phyloP scores from a whole-genome alignment of 345 rosid species.

The Ailanthus altissimus region DNA sequence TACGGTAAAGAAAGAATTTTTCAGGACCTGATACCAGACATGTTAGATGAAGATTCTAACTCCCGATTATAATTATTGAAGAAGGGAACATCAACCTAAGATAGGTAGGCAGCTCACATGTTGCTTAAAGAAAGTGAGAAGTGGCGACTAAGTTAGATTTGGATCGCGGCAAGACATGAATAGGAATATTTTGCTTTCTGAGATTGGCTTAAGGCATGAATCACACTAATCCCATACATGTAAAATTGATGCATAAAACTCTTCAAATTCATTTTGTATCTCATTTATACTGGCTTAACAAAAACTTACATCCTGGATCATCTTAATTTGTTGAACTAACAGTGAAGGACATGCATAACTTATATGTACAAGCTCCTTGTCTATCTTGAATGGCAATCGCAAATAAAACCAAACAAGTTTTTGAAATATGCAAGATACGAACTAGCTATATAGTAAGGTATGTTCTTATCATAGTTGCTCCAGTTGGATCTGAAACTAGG shows the following conservation, averaged over 20 bases:
- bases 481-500: conserved; percentile 83
- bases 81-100: too few relatives aligned
- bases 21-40: too few relatives aligned
- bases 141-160: not conserved
- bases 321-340: not conserved
- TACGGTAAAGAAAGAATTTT: too few relatives aligned
- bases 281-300: not conserved
- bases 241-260: not conserved
- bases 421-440: not conserved
- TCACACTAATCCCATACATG: not conserved
- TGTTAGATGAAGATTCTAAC: too few relatives aligned
- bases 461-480: conserved; percentile 87
- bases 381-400: not conserved
- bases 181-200: not conserved
- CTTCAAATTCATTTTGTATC: not conserved
- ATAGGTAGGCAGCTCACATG: too few relatives aligned
- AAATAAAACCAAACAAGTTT: conserved; percentile 14
- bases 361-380: conserved; percentile 22
- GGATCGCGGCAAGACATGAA: not conserved
- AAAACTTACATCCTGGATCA: not conserved
- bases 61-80: too few relatives aligned
- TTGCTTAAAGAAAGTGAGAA: too few relatives aligned
- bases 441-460: conserved; percentile 49
- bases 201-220: not conserved
- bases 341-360: not conserved